A percentile compares a stretch with the other conserved stretches of the same genome.
Conservation (phyloP, 208 protist genomes). For the Crithidia thermophila region DNA sequence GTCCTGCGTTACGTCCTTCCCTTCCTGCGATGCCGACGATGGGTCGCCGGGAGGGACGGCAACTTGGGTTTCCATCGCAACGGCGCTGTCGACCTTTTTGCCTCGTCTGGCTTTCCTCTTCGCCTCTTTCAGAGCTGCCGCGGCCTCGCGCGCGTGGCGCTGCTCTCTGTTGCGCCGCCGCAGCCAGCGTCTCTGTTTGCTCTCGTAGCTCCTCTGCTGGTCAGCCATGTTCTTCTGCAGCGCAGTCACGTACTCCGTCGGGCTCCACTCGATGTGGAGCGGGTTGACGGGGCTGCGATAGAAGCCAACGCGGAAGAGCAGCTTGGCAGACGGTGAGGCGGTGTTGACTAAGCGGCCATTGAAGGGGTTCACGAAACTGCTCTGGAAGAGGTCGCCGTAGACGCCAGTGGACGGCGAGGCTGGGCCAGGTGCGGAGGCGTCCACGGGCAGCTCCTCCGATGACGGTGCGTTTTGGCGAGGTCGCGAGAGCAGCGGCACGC, state of each 20-base stretch:
- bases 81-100: constrained; percentile 1
- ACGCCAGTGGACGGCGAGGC: neutral
- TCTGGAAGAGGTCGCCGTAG: constrained; percentile 9
- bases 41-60: too few relatives aligned
- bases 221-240: constrained; percentile 22
- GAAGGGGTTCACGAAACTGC: constrained; percentile 78
- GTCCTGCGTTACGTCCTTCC: too few relatives aligned
- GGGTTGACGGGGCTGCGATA: constrained; percentile 45
- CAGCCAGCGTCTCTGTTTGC: neutral
- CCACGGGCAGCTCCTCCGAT: neutral
- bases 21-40: too few relatives aligned
- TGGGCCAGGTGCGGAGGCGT: neutral
- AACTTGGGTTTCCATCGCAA: neutral
- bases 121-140: neutral
- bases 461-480: neutral
- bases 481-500: neutral
- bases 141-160: neutral
- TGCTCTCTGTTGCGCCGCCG: constrained; percentile 1
- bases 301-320: constrained; percentile 65
- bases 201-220: constrained; percentile 3
- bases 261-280: constrained; percentile 69
- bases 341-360: constrained; percentile 48
- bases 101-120: neutral
- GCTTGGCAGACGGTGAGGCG: constrained; percentile 17
- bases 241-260: constrained; percentile 25